phyloP scores from a whole-genome alignment of 768 basidiomycete genomes.

The Solioccasus polychromus region DNA sequence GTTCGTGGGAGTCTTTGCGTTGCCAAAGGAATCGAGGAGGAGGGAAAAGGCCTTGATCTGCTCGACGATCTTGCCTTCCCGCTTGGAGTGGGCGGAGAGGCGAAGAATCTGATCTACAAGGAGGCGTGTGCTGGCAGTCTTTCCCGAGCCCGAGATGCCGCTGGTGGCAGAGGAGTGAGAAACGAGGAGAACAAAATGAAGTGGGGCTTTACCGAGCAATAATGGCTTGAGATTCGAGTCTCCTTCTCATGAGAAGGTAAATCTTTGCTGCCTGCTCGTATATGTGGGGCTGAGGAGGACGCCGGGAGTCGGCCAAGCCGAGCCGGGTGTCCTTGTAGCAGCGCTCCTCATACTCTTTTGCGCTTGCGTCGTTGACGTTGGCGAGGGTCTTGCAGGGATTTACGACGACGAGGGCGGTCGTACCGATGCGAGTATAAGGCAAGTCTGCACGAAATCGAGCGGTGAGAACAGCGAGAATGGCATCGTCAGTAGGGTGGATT shows the following conservation, averaged over 20 bases:
- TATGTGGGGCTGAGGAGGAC: conserved; percentile 52
- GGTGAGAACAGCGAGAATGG: conserved; percentile 51
- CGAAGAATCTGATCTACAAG: conserved; percentile 58
- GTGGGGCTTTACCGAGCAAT: conserved; percentile 46
- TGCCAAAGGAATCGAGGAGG: conserved; percentile 62
- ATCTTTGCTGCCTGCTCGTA: conserved; percentile 62
- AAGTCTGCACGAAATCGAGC: conserved; percentile 58
- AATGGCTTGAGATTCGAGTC: conserved; percentile 51
- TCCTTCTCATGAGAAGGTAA: conserved; percentile 57
- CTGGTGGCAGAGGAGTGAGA: conserved; percentile 32
- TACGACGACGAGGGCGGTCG: conserved; percentile 51
- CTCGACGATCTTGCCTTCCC: conserved; percentile 48
- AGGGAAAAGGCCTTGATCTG: conserved; percentile 54
- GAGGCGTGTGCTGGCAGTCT: conserved; percentile 49
- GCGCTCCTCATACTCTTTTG: conserved; percentile 54
- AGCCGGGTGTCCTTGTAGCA: conserved; percentile 53
- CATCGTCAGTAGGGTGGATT: conserved; percentile 54
- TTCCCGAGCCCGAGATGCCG: conserved; percentile 64
- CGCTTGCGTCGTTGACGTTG: conserved; percentile 54
- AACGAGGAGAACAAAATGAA: conserved; percentile 5
- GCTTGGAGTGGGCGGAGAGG: conserved; percentile 56
- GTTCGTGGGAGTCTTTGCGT: conserved; percentile 61
- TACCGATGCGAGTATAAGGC: conserved; percentile 50
- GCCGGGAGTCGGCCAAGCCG: conserved; percentile 33
- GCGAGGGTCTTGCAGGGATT: conserved; percentile 61